Conservation (phyloP, 805 yeast species). For the Ascoidea asiatica region DNA sequence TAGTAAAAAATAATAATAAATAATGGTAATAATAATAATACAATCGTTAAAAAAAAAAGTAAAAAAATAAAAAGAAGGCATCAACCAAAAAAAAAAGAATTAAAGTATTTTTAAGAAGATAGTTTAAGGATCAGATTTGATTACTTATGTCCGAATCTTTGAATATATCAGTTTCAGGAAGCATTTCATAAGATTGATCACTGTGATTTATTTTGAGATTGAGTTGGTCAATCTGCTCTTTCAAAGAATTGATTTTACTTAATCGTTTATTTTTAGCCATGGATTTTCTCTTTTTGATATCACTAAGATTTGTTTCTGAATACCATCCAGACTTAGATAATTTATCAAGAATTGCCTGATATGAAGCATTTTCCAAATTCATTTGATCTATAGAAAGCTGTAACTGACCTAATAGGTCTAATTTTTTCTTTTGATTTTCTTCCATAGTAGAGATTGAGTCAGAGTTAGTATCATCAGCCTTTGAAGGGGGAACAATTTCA, state of each 20-base stretch:
- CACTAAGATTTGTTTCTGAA: conserved; percentile 7
- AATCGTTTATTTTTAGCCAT: conserved; percentile 3
- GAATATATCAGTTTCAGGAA: too few relatives aligned
- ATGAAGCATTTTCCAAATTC: conserved; percentile 8
- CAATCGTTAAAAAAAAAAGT: not conserved
- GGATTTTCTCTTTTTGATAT: conserved; percentile 5
- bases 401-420: not conserved
- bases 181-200: not conserved
- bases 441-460: not conserved
- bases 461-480: not conserved
- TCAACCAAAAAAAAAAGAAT: too few relatives aligned
- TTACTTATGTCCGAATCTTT: too few relatives aligned
- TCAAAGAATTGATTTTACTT: conserved; percentile 2
- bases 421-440: not conserved
- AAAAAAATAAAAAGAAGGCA: not conserved
- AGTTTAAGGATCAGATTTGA: too few relatives aligned
- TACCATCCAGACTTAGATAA: conserved; percentile 10
- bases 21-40: not conserved
- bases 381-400: conserved; percentile 3
- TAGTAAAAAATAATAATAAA: too few relatives aligned
- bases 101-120: too few relatives aligned
- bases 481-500: not conserved
- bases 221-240: conserved; percentile 3
- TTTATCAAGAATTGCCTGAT: conserved; percentile 5
- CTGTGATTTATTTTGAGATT: not conserved